A percentile compares a stretch with the other conserved stretches of the same genome.
These are phyloP conservation scores for Echinochloa phyllopogon DNA, from an alignment of 176 grass and related monocot genomes.

Conservation along the genomic window DNA sequence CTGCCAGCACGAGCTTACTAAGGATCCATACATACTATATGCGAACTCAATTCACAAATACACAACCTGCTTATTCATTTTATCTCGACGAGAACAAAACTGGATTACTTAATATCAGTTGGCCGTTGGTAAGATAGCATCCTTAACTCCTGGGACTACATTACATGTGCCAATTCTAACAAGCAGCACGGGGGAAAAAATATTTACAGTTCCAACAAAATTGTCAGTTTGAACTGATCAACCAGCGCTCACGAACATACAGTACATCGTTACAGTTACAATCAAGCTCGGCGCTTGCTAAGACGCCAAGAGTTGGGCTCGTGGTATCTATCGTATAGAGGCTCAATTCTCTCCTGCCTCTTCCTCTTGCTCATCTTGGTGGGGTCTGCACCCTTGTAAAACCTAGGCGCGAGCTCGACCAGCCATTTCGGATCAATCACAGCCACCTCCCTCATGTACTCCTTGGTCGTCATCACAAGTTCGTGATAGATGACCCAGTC, in stretches of 20 bases:
- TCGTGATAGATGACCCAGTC: slow-evolving; percentile 95
- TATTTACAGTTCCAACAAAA: slow-evolving; percentile 51
- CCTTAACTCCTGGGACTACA: not conserved
- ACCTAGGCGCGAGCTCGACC: slow-evolving; percentile 78
- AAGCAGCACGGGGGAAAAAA: not conserved
- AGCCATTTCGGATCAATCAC: slow-evolving; percentile 91
- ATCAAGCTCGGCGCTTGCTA: slow-evolving; percentile 88
- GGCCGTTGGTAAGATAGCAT: not conserved
- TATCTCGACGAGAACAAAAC: not conserved
- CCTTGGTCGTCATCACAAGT: slow-evolving; percentile 91
- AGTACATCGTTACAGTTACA: not conserved
- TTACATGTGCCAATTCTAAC: slow-evolving; percentile 6
- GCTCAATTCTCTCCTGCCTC: slow-evolving; percentile 88
- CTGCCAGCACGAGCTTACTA: no score
- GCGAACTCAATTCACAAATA: not conserved
- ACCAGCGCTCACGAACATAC: slow-evolving; percentile 6
- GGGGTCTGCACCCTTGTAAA: slow-evolving; percentile 78
- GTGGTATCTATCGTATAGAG: slow-evolving; percentile 86
- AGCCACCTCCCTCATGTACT: slow-evolving; percentile 87
- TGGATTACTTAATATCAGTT: not conserved
- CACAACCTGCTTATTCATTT: not conserved
- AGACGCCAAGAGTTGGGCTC: slow-evolving; percentile 97
- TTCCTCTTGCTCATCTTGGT: slow-evolving; percentile 95
- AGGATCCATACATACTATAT: no score
- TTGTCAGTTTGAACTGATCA: slow-evolving; percentile 28